Base-by-base conservation (phyloP, 495 filamentous ascomycete genomes). In the Rhypophila decipiens region DNA sequence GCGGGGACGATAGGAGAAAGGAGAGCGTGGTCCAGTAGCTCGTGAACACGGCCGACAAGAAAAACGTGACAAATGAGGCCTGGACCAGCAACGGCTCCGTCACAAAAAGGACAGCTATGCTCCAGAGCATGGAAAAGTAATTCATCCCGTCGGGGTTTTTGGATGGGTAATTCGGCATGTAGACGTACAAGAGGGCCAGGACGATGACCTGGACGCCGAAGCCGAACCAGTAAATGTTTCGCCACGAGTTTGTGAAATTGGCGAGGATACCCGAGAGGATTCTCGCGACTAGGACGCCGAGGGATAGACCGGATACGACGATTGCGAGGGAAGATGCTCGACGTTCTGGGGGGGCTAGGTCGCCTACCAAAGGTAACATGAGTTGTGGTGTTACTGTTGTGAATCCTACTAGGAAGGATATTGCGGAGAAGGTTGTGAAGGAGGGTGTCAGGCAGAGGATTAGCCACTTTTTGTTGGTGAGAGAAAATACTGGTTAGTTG, bases 321-420 rank as follows among this genome's bases (percentile, higher is more conserved):
- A 90, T 77, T 15, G 84, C 83, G 2, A 76, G 55, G 76, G 83
- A 83, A 5, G 77, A 77, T 11, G 85, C 84, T 7, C 85, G 79
- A 24, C 82, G 79, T 20, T 79, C 64, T 3, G 78, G 72, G 0
- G 88, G 87, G 0, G 86, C 86, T 21, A 91, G 81, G 57, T 91
- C 86, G 18, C 87, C 87, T 4, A 90, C 86, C 0, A 94, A 68
- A 0, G 88, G 88, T 15, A 94, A 82, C 84, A 91, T 85, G 41
- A 89, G 74, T 65, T 93, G 87, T 1, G 88, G 88, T 10, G 88
- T 91, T 4, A 94, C 87, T 2, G 88, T 94, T 9, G 84, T 81
- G n/a, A 86, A 53, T 12, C 81, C 80, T 20, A 76, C 77, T 31
- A 91, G 58, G 60, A 84, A 90, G 13, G 82, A 86, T 45, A 91